Conservation (phyloP, 2,329 filamentous ascomycete genomes). For the Endoconidiophora laricicola region DNA sequence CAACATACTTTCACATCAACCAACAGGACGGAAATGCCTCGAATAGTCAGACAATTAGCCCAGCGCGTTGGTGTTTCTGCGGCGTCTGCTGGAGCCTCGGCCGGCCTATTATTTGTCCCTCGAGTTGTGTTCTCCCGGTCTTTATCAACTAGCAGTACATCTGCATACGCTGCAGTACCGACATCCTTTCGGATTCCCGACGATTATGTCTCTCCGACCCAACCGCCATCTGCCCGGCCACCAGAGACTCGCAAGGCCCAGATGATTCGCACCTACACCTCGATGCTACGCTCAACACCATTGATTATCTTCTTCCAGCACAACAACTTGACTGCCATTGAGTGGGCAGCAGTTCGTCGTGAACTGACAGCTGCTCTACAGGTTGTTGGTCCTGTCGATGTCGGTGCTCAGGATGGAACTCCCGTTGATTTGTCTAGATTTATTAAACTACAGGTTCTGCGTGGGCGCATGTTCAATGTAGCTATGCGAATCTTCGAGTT, state of each 20-base stretch:
- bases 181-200: conserved; percentile 23
- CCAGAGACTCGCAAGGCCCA: conserved; percentile 83
- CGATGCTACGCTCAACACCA: conserved; percentile 69
- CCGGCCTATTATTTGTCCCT: neutral
- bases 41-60: conserved; percentile 10
- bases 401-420: conserved; percentile 20
- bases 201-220: conserved; percentile 45
- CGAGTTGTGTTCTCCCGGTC: conserved; percentile 1
- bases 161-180: conserved; percentile 17
- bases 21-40: conserved; percentile 6
- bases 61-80: conserved; percentile 3
- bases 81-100: neutral
- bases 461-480: conserved; percentile 75
- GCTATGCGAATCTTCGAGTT: conserved; percentile 79
- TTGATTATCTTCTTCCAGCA: conserved; percentile 69
- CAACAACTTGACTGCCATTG: conserved; percentile 52
- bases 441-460: conserved; percentile 67
- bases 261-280: conserved; percentile 70
- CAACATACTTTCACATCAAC: neutral
- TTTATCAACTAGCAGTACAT: conserved; percentile 1
- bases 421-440: conserved; percentile 35
- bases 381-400: conserved; percentile 19
- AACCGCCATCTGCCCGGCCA: conserved; percentile 76
- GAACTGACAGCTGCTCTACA: conserved; percentile 28
- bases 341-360: conserved; percentile 32